Percentiles rank a stretch among this genome's conserved stretches.
Evolutionary conservation across 176 grass and related monocot species (phyloP).

Genomic region (Canna indica): DNA sequence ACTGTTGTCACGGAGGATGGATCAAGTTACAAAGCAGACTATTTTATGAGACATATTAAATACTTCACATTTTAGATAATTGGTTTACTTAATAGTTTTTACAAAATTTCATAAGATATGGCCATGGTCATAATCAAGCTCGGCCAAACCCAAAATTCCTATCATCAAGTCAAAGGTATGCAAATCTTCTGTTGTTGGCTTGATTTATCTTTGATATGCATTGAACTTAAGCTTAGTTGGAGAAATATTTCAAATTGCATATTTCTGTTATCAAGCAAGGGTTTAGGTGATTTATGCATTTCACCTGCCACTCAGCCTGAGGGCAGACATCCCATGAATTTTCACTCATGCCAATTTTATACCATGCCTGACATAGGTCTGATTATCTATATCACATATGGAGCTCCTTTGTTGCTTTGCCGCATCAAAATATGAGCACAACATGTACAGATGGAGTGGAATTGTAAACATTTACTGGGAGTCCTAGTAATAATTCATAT

Average conservation of each 20-base stretch:
- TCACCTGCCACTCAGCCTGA: background rate
- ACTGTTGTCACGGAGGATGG: conserved; percentile 36
- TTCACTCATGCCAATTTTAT: no score
- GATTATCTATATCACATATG: background rate
- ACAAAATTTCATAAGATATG: conserved; percentile 15
- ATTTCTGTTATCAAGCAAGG: background rate
- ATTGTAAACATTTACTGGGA: no score
- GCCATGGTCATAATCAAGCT: conserved; percentile 42
- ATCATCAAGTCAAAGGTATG: conserved; percentile 60
- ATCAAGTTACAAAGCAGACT: conserved; percentile 30
- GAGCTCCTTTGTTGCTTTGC: background rate
- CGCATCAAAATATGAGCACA: background rate
- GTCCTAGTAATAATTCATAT: background rate
- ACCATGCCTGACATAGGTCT: background rate
- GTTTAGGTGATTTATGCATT: background rate
- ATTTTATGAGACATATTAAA: no score
- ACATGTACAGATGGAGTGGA: background rate
- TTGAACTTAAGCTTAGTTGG: background rate
- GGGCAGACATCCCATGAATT: background rate
- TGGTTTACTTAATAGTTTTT: background rate
- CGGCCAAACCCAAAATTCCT: conserved; percentile 37
- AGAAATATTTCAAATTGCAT: conserved; percentile 8
- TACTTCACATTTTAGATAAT: background rate
- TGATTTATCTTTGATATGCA: conserved; percentile 1
- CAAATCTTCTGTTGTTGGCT: background rate